These are phyloP conservation scores for Aureobasidium uvarum DNA, from an alignment of 2,329 filamentous ascomycete species.

Conservation along the genomic window DNA sequence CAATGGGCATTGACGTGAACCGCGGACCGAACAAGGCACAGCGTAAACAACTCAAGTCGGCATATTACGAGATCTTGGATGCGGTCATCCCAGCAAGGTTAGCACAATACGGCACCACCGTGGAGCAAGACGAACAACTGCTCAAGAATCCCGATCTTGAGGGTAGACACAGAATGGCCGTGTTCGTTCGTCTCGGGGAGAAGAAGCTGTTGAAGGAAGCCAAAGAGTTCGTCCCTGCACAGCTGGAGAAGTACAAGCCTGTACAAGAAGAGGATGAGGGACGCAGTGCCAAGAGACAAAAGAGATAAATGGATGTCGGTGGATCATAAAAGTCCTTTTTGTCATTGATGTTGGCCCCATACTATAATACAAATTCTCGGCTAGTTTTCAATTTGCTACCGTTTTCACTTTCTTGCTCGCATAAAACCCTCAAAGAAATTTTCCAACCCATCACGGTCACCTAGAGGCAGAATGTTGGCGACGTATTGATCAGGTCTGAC, in stretches of 20 bases:
- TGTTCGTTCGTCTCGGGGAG: constrained; percentile 16
- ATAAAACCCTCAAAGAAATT: constrained; percentile 36
- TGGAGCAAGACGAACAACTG: constrained; percentile 21
- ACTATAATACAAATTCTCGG: neutral
- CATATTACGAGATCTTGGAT: constrained; percentile 13
- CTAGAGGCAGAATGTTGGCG: constrained; percentile 36
- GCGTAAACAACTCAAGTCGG: neutral
- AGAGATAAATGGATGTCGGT: neutral
- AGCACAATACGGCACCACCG: constrained; percentile 25
- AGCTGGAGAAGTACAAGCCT: constrained; percentile 22
- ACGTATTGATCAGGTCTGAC: constrained; percentile 69
- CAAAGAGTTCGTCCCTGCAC: neutral
- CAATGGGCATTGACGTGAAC: neutral
- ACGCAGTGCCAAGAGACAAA: constrained; percentile 21
- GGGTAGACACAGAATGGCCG: constrained; percentile 20
- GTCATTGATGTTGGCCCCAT: neutral
- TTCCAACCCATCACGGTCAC: constrained; percentile 30
- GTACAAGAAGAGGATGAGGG: constrained; percentile 16
- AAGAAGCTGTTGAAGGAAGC: constrained; percentile 22
- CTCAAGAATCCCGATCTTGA: neutral
- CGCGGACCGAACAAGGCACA: constrained; percentile 13
- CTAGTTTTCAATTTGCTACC: neutral
- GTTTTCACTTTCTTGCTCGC: constrained; percentile 2
- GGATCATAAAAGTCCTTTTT: neutral
- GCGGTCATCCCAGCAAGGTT: constrained; percentile 13